Base-by-base conservation (phyloP, 2,329 filamentous ascomycete genomes). In the Rhytidhysteron rufulum region DNA sequence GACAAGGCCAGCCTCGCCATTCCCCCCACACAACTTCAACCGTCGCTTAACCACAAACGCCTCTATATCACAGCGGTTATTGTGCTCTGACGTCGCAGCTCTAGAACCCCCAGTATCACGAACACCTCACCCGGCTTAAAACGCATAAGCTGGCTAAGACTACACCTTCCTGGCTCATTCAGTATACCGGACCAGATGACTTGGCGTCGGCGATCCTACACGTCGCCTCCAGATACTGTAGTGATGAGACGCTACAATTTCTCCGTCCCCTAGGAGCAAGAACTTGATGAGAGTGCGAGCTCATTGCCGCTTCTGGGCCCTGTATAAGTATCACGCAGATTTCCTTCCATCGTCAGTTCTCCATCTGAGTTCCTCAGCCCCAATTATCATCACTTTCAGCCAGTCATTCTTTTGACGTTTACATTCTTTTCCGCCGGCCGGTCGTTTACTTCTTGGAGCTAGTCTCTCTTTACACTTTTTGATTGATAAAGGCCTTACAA, bases 341-440 rank as follows among this genome's bases (percentile, higher is more conserved):
- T 46, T 22, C 44, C 33, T 27, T 27, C 11, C 4, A 16, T 35
- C 38, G 27, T 16, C 5, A 27, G 11, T 39, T 18, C 21, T 39
- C 33, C 35, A 37, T 43, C 41, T 43, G 45, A 41, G n/a, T 37
- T 17, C 15, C 5, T 34, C 24, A 33, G 43, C 34, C 41, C 39
- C 55, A 58, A 51, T 22, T 48, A 11, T 47, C 47, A 42, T 42
- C 44, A 42, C 15, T n/a, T 54, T 47, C 47, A 38, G 45, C 50
- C 46, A 41, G 38, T 52, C 45, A 44, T 55, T 46, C 32, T 32
- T 37, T 18, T 40, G 22, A 41, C 49, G 34, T 24, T 30, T 42
- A 38, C 50, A 44, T 51, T 55, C 50, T 29, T 53, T 57, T 45
- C 60, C 55, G 62, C 40, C 15, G 63, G 57, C 50, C 60, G 63